A percentile compares a stretch with the other conserved stretches of the same genome.
Evolutionary conservation across 164 flowering plant species (phyloP).

Genomic region (Vitis cinerea): DNA sequence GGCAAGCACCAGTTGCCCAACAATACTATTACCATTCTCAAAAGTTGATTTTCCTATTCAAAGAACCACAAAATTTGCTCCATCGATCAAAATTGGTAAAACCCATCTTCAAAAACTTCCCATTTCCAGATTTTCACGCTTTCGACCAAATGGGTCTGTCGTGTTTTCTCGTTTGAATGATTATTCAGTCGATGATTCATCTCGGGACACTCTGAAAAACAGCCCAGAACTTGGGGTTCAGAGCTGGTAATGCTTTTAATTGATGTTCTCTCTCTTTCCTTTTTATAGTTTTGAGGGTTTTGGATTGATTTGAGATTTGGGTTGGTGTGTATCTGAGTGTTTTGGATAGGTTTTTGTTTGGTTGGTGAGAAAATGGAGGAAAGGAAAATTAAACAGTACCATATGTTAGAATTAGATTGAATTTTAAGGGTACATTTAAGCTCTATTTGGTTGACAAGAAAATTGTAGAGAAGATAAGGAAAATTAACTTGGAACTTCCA

Average conservation of each 20-base stretch:
- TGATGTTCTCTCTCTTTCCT: not conserved
- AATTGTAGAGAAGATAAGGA: too few relatives aligned
- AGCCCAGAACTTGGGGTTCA: slow-evolving; percentile 24
- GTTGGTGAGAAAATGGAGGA: not conserved
- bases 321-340: not conserved
- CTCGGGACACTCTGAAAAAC: not conserved
- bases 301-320: not conserved
- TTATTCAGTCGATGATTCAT: slow-evolving; percentile 13
- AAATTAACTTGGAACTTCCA: too few relatives aligned
- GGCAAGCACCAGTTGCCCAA: slow-evolving; percentile 3
- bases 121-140: slow-evolving; percentile 10
- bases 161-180: slow-evolving; percentile 16
- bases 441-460: too few relatives aligned
- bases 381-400: too few relatives aligned
- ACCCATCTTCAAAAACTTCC: slow-evolving; percentile 1
- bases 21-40: not conserved
- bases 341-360: not conserved
- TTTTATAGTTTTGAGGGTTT: not conserved
- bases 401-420: too few relatives aligned
- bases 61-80: too few relatives aligned
- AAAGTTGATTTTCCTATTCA: slow-evolving; percentile 3
- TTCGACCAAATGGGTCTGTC: slow-evolving; percentile 22
- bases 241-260: slow-evolving; percentile 19
- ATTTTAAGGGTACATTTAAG: too few relatives aligned
- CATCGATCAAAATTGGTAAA: not conserved